Conservation (phyloP, 768 basidiomycete species). For the Lyophyllum semitale region DNA sequence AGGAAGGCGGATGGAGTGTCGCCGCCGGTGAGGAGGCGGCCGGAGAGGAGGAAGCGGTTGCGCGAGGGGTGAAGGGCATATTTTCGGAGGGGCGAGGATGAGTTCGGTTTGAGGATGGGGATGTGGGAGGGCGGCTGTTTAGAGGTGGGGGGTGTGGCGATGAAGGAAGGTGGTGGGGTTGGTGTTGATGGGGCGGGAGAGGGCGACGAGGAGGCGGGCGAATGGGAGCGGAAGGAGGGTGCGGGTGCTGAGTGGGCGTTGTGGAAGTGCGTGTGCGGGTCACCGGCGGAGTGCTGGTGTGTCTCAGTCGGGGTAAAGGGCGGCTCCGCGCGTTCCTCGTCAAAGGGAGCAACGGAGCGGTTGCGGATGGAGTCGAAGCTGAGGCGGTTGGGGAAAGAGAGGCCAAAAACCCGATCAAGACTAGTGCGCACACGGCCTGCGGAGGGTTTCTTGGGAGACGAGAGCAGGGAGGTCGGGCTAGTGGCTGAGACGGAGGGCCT, state of each 20-base stretch:
- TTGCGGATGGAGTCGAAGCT: constrained; percentile 51
- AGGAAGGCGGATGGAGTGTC: constrained; percentile 86
- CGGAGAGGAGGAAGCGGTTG: constrained; percentile 75
- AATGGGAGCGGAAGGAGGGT: constrained; percentile 34
- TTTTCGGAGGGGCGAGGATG: constrained; percentile 48
- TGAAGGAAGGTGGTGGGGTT: constrained; percentile 17
- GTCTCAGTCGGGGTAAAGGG: constrained; percentile 4
- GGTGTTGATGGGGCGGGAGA: constrained; percentile 9
- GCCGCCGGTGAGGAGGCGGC: constrained; percentile 79
- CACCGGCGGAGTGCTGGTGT: constrained; percentile 23
- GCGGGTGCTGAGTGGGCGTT: constrained; percentile 1
- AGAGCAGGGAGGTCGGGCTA: constrained; percentile 7
- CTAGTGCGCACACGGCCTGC: constrained; percentile 52
- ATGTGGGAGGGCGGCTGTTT: constrained; percentile 34
- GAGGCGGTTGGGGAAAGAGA: constrained; percentile 48
- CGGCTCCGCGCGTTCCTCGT: constrained; percentile 13
- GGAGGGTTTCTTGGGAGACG: constrained; percentile 22
- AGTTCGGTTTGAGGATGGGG: constrained; percentile 36
- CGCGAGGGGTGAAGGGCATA: constrained; percentile 70
- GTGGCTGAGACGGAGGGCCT: constrained; percentile 22
- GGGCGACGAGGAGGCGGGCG: constrained; percentile 15
- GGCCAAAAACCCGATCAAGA: constrained; percentile 60
- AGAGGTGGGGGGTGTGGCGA: constrained; percentile 17
- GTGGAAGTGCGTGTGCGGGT: constrained; percentile 30
- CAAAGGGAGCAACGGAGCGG: constrained; percentile 9